These are phyloP conservation scores for Pholiota conissans DNA, from an alignment of 768 basidiomycete genomes.

Conservation along the genomic window DNA sequence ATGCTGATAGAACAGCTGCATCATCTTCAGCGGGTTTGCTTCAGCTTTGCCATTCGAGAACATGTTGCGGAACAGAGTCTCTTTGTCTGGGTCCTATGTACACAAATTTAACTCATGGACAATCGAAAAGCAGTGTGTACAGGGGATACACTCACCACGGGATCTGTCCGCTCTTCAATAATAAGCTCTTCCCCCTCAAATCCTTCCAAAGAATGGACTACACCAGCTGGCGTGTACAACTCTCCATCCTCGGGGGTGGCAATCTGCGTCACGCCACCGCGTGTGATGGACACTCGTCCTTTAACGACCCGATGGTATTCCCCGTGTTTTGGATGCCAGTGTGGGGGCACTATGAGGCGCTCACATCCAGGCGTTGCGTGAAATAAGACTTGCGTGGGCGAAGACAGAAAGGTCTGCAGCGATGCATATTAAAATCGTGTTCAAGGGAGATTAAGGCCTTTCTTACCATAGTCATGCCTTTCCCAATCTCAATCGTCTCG, in stretches of 20 bases:
- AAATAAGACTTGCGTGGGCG: too few relatives aligned
- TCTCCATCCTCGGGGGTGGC: slow-evolving; percentile 31
- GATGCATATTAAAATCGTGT: too few relatives aligned
- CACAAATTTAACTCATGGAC: background rate
- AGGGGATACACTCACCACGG: slow-evolving; percentile 23
- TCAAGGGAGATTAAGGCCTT: too few relatives aligned
- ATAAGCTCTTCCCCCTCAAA: slow-evolving; percentile 27
- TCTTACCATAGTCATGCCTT: too few relatives aligned
- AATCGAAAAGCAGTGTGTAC: too few relatives aligned
- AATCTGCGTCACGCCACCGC: slow-evolving; percentile 18
- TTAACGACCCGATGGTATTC: slow-evolving; percentile 16
- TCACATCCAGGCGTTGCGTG: too few relatives aligned
- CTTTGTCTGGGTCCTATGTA: slow-evolving; percentile 28
- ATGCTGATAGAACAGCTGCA: slow-evolving; percentile 20
- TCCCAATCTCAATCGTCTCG: too few relatives aligned
- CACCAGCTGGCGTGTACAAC: slow-evolving; percentile 25
- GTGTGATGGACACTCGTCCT: slow-evolving; percentile 27
- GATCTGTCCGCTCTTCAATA: slow-evolving; percentile 30
- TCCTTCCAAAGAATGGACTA: slow-evolving; percentile 24
- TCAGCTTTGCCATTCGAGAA: slow-evolving; percentile 15
- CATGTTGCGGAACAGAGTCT: slow-evolving; percentile 31
- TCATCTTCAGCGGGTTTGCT: slow-evolving; percentile 18
- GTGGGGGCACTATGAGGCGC: too few relatives aligned
- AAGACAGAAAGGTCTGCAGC: too few relatives aligned
- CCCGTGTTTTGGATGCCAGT: too few relatives aligned